A percentile compares a stretch with the other conserved stretches of the same genome.
These are phyloP conservation scores for Cairneyella variabilis DNA, from an alignment of 495 filamentous ascomycete genomes.

Conservation along the genomic window DNA sequence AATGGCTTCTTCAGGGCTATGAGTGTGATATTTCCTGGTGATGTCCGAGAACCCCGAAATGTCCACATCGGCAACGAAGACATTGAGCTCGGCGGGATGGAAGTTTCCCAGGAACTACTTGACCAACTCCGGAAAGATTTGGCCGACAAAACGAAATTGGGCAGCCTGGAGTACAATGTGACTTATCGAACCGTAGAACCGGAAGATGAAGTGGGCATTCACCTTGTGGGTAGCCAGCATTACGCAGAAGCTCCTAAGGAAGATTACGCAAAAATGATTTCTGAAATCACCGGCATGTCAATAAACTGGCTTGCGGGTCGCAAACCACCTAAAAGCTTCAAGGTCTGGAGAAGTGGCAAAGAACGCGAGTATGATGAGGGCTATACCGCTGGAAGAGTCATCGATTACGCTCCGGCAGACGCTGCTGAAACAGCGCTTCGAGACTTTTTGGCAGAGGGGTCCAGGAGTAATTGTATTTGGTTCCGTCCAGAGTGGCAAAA, in stretches of 20 bases:
- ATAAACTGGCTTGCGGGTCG: background rate
- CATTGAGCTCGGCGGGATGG: conserved; percentile 7
- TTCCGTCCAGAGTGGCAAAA: conserved; percentile 7
- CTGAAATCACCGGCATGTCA: background rate
- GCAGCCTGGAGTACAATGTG: background rate
- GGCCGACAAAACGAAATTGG: background rate
- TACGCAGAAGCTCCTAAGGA: background rate
- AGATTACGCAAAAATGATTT: background rate
- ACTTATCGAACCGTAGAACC: background rate
- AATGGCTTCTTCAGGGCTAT: conserved; percentile 13
- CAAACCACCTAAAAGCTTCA: background rate
- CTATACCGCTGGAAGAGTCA: background rate
- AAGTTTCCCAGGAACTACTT: background rate
- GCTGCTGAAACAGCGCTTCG: background rate
- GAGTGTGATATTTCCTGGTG: conserved; percentile 1
- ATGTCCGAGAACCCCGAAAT: background rate
- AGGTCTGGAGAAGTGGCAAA: too few relatives aligned
- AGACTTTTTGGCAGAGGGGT: background rate
- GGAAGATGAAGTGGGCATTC: background rate
- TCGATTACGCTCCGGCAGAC: background rate
- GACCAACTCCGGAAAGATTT: background rate
- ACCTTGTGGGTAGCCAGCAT: background rate
- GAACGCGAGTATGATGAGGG: background rate
- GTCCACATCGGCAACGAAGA: background rate
- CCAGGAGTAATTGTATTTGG: conserved; percentile 2